Percentiles rank a stretch among this genome's conserved stretches.
phyloP scores from a whole-genome alignment of 2,329 filamentous ascomycete genomes.

The Juglanconis sp. region DNA sequence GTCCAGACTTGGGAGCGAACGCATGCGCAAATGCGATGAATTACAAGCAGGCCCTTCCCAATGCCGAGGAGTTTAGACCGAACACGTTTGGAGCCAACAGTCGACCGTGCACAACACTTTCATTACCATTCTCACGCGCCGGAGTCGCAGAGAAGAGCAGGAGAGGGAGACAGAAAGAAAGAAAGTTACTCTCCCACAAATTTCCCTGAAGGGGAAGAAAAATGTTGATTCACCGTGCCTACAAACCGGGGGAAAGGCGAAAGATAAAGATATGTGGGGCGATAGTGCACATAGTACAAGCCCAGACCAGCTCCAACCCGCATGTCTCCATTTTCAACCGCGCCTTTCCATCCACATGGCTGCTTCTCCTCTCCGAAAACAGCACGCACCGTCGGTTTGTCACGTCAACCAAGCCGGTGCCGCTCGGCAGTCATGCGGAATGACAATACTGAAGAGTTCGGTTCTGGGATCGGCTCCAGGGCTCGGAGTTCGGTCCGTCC shows the following conservation, averaged over 20 bases:
- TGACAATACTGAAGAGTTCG: too few relatives aligned
- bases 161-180: not conserved
- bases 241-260: not conserved
- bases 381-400: too few relatives aligned
- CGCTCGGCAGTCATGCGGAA: too few relatives aligned
- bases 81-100: not conserved
- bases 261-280: not conserved
- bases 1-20: not conserved
- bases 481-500: too few relatives aligned
- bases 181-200: not conserved
- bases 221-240: not conserved
- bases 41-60: not conserved
- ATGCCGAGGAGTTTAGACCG: not conserved
- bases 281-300: not conserved
- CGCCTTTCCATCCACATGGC: not conserved
- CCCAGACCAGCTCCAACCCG: not conserved
- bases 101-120: not conserved
- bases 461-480: too few relatives aligned
- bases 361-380: not conserved
- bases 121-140: not conserved
- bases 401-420: too few relatives aligned
- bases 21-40: not conserved
- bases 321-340: conserved; percentile 4
- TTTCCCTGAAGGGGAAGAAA: not conserved
- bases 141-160: not conserved